phyloP scores from a whole-genome alignment of 305 asterid species.

The Fraxinus floribunda region DNA sequence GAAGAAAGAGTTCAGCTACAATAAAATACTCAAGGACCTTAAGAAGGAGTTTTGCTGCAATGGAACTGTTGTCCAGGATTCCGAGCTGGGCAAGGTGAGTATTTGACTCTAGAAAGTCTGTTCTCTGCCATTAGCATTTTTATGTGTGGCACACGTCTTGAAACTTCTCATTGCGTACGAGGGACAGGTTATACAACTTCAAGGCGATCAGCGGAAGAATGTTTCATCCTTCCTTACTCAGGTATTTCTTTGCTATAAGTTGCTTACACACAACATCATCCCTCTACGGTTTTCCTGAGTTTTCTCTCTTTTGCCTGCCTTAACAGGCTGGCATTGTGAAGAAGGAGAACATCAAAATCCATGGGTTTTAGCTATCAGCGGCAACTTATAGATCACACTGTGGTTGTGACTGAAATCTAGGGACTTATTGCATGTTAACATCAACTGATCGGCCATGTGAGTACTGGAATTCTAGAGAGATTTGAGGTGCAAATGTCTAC shows the following conservation, averaged over 20 bases:
- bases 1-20: conserved; percentile 81
- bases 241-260: conserved; percentile 31
- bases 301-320: background rate
- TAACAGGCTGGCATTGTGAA: conserved; percentile 81
- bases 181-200: conserved; percentile 78
- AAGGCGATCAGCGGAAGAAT: conserved; percentile 93
- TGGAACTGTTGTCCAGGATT: conserved; percentile 93
- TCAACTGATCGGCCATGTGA: background rate
- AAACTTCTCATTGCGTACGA: background rate
- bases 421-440: background rate
- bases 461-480: background rate
- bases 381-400: conserved; percentile 19
- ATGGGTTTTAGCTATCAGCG: conserved; percentile 67
- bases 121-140: background rate
- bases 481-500: background rate
- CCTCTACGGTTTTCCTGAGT: background rate
- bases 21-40: conserved; percentile 75
- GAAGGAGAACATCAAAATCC: conserved; percentile 88
- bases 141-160: background rate
- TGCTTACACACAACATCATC: background rate
- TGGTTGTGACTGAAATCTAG: conserved; percentile 5
- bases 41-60: conserved; percentile 92
- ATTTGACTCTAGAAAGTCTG: background rate
- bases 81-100: conserved; percentile 83
- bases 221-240: conserved; percentile 80